These are phyloP conservation scores for Uronychia setigera DNA, from an alignment of 73 alveolate species.

Conservation along the genomic window DNA sequence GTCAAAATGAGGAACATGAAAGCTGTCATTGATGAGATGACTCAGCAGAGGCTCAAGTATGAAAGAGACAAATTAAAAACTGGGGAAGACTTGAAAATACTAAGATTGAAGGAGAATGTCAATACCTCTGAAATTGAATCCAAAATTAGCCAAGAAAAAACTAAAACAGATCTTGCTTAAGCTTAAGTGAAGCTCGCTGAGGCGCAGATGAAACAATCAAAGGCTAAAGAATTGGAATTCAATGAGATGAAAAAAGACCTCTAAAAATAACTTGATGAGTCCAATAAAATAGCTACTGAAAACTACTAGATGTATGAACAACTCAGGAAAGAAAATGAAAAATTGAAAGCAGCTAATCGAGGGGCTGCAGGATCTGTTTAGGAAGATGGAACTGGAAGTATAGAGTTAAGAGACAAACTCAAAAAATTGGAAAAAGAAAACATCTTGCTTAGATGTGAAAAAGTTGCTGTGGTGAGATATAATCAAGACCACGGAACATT, in stretches of 20 bases:
- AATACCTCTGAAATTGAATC: constrained; percentile 16
- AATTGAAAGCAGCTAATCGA: background rate
- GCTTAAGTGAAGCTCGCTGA: constrained; percentile 8
- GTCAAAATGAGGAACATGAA: background rate
- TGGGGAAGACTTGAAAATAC: constrained; percentile 33
- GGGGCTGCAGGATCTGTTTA: constrained; percentile 1
- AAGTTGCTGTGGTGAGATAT: constrained; percentile 49
- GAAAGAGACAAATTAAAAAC: constrained; percentile 9
- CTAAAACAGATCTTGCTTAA: background rate
- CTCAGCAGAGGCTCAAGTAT: constrained; percentile 5
- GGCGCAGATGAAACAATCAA: background rate
- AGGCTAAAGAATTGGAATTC: constrained; percentile 14
- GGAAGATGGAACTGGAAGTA: background rate
- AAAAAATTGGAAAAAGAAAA: constrained; percentile 46
- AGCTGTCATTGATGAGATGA: constrained; percentile 29
- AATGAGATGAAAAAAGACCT: background rate
- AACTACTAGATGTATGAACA: background rate
- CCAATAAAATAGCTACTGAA: background rate
- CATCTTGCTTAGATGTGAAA: constrained; percentile 17
- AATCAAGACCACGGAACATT: constrained; percentile 54
- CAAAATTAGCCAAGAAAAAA: constrained; percentile 7
- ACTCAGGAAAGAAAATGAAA: constrained; percentile 2
- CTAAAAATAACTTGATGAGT: background rate
- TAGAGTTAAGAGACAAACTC: background rate
- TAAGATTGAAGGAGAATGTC: constrained; percentile 23